Evolutionary conservation across 352 stramenopile genomes (phyloP).

Genomic region (Globisporangium cystogenes): DNA sequence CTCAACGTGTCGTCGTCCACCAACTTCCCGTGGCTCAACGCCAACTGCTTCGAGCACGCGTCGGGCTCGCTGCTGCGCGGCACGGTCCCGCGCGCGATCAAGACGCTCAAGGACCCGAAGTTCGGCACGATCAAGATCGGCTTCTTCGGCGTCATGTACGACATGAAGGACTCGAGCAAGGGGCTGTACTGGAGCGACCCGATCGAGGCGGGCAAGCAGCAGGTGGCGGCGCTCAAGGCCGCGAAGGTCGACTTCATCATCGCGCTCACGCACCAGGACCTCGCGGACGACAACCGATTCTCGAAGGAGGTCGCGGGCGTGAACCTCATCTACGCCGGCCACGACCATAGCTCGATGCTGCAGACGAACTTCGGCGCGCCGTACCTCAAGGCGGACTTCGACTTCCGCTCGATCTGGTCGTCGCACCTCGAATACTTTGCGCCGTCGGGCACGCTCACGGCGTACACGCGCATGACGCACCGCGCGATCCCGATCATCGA

Average conservation of each 20-base stretch:
- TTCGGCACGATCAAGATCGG: slow-evolving; percentile 54
- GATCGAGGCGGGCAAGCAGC: slow-evolving; percentile 41
- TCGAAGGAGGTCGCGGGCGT: slow-evolving; percentile 60
- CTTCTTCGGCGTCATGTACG: slow-evolving; percentile 75
- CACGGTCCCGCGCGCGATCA: slow-evolving; percentile 43
- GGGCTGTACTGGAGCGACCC: slow-evolving; percentile 62
- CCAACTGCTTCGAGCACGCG: slow-evolving; percentile 56
- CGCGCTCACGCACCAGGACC: slow-evolving; percentile 61
- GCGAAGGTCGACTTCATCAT: slow-evolving; percentile 67
- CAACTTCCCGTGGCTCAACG: slow-evolving; percentile 72
- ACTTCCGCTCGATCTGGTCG: slow-evolving; percentile 69
- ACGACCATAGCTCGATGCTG: slow-evolving; percentile 72
- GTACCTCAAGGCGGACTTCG: slow-evolving; percentile 71
- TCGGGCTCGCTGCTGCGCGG: slow-evolving; percentile 42
- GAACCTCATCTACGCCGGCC: slow-evolving; percentile 64
- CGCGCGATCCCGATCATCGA: slow-evolving; percentile 46
- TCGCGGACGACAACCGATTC: slow-evolving; percentile 66
- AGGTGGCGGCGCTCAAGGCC: slow-evolving; percentile 35
- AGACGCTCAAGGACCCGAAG: slow-evolving; percentile 29
- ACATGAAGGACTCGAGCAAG: slow-evolving; percentile 63
- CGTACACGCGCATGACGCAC: slow-evolving; percentile 47
- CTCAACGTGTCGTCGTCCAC: slow-evolving; percentile 50
- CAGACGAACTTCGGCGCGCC: slow-evolving; percentile 66
- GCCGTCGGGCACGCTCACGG: slow-evolving; percentile 18
- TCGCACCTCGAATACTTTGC: slow-evolving; percentile 60